A percentile compares a stretch with the other conserved stretches of the same genome.
Conservation (phyloP, 345 rosid species). For the Populus pruinosa region DNA sequence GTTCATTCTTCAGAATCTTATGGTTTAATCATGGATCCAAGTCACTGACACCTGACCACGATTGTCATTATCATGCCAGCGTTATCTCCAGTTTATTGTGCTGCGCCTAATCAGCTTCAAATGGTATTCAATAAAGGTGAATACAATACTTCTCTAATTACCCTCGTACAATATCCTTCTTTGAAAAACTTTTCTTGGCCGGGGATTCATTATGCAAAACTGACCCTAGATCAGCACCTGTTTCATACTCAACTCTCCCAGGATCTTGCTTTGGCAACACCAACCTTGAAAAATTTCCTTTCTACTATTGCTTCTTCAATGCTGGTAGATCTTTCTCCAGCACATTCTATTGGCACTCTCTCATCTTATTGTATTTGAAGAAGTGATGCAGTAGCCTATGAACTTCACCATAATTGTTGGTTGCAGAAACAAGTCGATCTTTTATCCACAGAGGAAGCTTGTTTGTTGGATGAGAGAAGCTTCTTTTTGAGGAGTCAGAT, state of each 20-base stretch:
- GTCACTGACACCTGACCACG: background rate
- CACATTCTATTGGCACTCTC: background rate
- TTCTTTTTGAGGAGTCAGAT: slow-evolving; percentile 47
- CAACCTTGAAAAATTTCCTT: background rate
- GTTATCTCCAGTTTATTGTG: background rate
- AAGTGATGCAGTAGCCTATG: slow-evolving; percentile 72
- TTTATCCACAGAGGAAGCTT: slow-evolving; percentile 86
- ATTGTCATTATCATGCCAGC: background rate
- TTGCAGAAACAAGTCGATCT: slow-evolving; percentile 53
- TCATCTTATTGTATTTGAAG: slow-evolving; percentile 59
- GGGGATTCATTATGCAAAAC: background rate
- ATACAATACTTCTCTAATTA: background rate
- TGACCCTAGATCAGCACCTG: background rate
- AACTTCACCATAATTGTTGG: slow-evolving; percentile 79
- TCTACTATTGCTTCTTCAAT: background rate
- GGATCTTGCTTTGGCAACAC: background rate
- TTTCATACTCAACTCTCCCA: background rate
- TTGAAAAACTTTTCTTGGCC: background rate
- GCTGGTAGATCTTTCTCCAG: background rate
- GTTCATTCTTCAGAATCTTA: background rate
- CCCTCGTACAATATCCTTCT: background rate
- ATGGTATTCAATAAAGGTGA: background rate
- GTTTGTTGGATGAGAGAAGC: slow-evolving; percentile 54
- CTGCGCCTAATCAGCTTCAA: background rate
- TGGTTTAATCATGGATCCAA: background rate